phyloP scores from a whole-genome alignment of 2,329 filamentous ascomycete species.

The Alternaria longipes region DNA sequence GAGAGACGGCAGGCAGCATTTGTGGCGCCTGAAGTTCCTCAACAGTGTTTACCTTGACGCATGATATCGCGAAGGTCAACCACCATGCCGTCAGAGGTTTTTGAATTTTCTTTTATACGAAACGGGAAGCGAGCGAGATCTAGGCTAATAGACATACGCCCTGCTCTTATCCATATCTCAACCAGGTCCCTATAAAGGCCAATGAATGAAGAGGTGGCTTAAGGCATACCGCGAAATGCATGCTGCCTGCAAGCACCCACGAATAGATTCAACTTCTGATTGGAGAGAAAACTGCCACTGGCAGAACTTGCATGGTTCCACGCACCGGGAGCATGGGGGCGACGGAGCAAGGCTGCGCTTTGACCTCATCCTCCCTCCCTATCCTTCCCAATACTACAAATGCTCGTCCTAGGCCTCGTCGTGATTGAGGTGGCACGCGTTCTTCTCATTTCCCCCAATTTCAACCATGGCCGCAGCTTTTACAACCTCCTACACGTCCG shows the following conservation, averaged over 20 bases:
- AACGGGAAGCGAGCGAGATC: background rate
- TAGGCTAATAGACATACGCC: background rate
- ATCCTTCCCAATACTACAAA: background rate
- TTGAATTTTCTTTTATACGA: background rate
- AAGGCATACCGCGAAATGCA: background rate
- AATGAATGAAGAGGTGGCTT: background rate
- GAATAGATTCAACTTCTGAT: background rate
- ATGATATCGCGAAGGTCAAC: background rate
- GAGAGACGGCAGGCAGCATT: background rate
- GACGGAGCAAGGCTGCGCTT: constrained; percentile 4
- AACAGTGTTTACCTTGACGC: background rate
- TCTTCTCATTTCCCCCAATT: background rate
- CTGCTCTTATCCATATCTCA: background rate
- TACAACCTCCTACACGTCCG: background rate
- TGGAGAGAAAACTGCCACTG: background rate
- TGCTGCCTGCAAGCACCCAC: background rate
- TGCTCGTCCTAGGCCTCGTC: background rate
- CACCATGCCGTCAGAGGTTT: background rate
- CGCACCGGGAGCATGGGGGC: background rate
- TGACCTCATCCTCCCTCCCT: background rate
- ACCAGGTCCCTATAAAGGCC: background rate
- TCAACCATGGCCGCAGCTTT: background rate
- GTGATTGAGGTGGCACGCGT: background rate
- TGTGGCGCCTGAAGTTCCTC: background rate
- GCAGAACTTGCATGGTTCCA: background rate